These are phyloP conservation scores for Mycena citricolor DNA, from an alignment of 1,284 basidiomycete species.

Conservation along the genomic window DNA sequence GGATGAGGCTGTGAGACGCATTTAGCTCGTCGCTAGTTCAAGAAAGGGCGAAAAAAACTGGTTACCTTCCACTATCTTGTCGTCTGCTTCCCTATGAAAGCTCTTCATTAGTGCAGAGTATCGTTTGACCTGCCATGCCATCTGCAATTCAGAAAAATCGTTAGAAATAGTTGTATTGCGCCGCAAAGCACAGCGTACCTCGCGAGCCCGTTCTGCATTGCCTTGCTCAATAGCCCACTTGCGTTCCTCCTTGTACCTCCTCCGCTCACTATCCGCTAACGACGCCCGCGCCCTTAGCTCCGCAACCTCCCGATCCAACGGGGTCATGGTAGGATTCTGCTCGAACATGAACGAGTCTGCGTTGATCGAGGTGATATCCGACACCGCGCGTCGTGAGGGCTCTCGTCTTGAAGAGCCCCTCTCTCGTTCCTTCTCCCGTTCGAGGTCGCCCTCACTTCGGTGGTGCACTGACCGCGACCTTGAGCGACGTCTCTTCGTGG, in stretches of 20 bases:
- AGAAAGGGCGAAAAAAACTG: constrained; percentile 1
- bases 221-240: constrained; percentile 81
- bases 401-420: constrained; percentile 16
- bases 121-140: constrained; percentile 78
- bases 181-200: too few species aligned
- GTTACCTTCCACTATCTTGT: constrained; percentile 66
- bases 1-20: too few species aligned
- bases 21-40: too few species aligned
- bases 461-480: constrained; percentile 17
- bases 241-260: constrained; percentile 77
- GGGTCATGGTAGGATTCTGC: constrained; percentile 56
- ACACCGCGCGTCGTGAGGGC: constrained; percentile 32
- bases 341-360: constrained; percentile 63
- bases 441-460: constrained; percentile 22
- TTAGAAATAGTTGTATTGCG: not conserved
- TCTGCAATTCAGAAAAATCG: constrained; percentile 39
- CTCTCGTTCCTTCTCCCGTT: too few species aligned
- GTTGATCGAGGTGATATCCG: constrained; percentile 58
- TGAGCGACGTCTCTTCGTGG: constrained; percentile 1
- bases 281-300: constrained; percentile 71
- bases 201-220: constrained; percentile 60
- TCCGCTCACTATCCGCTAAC: constrained; percentile 75
- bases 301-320: constrained; percentile 67
- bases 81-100: constrained; percentile 74
- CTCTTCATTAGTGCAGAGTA: constrained; percentile 78